A percentile compares a stretch with the other conserved stretches of the same genome.
phyloP scores from a whole-genome alignment of 495 filamentous ascomycete genomes.

The Staphylotrichum longicolle region DNA sequence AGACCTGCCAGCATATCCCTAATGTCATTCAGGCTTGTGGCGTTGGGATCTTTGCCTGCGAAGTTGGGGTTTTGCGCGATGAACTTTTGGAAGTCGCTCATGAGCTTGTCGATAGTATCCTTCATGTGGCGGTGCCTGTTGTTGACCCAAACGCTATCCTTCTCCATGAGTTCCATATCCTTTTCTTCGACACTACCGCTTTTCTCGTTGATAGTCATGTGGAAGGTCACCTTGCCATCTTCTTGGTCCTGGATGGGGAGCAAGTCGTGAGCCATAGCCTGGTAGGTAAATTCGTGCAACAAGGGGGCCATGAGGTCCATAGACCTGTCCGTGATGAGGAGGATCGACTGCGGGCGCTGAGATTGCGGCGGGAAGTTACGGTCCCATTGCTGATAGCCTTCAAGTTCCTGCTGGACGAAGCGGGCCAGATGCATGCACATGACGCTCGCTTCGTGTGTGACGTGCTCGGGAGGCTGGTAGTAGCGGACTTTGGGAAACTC shows the following conservation, averaged over 20 bases:
- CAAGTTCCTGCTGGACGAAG: slow-evolving; percentile 88
- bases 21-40: slow-evolving; percentile 82
- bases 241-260: slow-evolving; percentile 71
- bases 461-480: slow-evolving; percentile 65
- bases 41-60: slow-evolving; percentile 63
- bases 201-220: slow-evolving; percentile 72
- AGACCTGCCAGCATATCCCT: slow-evolving; percentile 95
- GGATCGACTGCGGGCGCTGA: slow-evolving; percentile 75
- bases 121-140: slow-evolving; percentile 97
- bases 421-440: slow-evolving; percentile 82
- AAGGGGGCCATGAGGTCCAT: slow-evolving; percentile 88
- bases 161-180: slow-evolving; percentile 84
- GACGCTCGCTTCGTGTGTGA: slow-evolving; percentile 81
- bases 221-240: slow-evolving; percentile 81
- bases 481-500: slow-evolving; percentile 91
- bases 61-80: slow-evolving; percentile 92
- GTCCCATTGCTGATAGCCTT: slow-evolving; percentile 77
- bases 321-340: slow-evolving; percentile 85
- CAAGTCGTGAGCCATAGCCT: slow-evolving; percentile 94
- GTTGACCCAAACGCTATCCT: slow-evolving; percentile 89
- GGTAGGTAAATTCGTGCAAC: slow-evolving; percentile 95
- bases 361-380: slow-evolving; percentile 77
- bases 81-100: slow-evolving; percentile 89
- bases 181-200: slow-evolving; percentile 66
- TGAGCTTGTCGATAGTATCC: slow-evolving; percentile 90